Evolutionary conservation across 2,329 filamentous ascomycete genomes (phyloP).

Genomic region (Rugonectria rugulosa): DNA sequence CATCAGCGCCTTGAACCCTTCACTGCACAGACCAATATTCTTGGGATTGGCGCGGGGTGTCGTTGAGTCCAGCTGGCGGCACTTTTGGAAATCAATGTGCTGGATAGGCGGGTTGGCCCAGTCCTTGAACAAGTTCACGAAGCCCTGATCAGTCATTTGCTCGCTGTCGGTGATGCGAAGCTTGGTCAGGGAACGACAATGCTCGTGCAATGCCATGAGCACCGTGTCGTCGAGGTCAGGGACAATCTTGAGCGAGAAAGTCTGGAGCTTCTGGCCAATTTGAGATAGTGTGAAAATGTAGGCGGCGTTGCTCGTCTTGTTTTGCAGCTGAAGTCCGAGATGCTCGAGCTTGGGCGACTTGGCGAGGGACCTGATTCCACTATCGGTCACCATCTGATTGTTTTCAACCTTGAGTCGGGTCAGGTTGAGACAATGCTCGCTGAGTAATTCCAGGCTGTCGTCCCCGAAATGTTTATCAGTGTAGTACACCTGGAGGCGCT

Average conservation of each 20-base stretch:
- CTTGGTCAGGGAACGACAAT: slow-evolving; percentile 74
- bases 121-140: slow-evolving; percentile 73
- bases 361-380: slow-evolving; percentile 71
- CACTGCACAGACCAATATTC: slow-evolving; percentile 75
- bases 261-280: slow-evolving; percentile 73
- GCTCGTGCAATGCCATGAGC: slow-evolving; percentile 72
- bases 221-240: slow-evolving; percentile 71
- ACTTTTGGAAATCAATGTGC: slow-evolving; percentile 78
- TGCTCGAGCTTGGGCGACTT: slow-evolving; percentile 72
- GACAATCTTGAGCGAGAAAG: slow-evolving; percentile 79
- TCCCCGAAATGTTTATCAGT: slow-evolving; percentile 85
- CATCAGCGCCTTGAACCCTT: slow-evolving; percentile 84
- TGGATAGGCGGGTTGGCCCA: slow-evolving; percentile 79
- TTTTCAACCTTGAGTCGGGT: slow-evolving; percentile 80
- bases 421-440: slow-evolving; percentile 71
- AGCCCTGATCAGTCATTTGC: slow-evolving; percentile 76
- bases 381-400: slow-evolving; percentile 76
- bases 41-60: slow-evolving; percentile 71
- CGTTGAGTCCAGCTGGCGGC: slow-evolving; percentile 77
- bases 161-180: slow-evolving; percentile 83
- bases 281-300: slow-evolving; percentile 68
- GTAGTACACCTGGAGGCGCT: slow-evolving; percentile 79
- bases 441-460: slow-evolving; percentile 69
- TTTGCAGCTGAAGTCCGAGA: slow-evolving; percentile 74
- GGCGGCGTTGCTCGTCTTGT: slow-evolving; percentile 61